Evolutionary conservation across 768 basidiomycete species (phyloP), one percentile per base, ranked within the genome.

Genomic region (Suillus subaureus): DNA sequence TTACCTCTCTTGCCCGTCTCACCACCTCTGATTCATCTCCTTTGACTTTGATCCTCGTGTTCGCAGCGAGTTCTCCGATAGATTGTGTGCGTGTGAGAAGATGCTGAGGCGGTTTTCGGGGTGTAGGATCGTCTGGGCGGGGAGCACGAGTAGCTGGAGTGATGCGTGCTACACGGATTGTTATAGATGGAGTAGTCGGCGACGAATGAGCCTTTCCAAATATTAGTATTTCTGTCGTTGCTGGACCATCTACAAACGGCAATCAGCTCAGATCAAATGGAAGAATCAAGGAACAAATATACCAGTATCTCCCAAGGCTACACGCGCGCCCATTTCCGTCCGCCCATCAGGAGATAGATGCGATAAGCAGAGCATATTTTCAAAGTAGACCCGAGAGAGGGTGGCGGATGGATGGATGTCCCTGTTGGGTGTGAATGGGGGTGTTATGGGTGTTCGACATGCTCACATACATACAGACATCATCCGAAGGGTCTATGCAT

Each of bases 41-140:
- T 56, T 73, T 76, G n/a, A 63, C 67, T 43, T 68, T 68, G 37
- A 76, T 77, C 12, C 72, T 70, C 28, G 69, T 75, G 42, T 64
- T 71, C 3, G 69, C 70, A 6, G 69, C 67, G 11, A 72, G 66
- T 28, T 72, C 68, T 2, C 66, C 56, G 4, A 73, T 61, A 12
- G 61, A 64, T 64, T 42, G 64, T 33, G 64, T 65, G 2, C 6
- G 39, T 31, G 43, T 67, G 11, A 65, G 37, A 28, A 78, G 67
- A 54, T 80, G 63, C 8, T 70, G 67, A 4, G 90, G 89, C 0
- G 91, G 90, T 35, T 83, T 31, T 21, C 92, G 89, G 9, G 92
- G 92, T 6, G 88, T 91, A 0, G 91, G 92, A 66, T 93, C 92
- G 67, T 93, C 92, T 0, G 92, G 92, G 42, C 92, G 81, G 5